phyloP scores from a whole-genome alignment of 2,329 filamentous ascomycete genomes.

The Ophiobolus disseminans region DNA sequence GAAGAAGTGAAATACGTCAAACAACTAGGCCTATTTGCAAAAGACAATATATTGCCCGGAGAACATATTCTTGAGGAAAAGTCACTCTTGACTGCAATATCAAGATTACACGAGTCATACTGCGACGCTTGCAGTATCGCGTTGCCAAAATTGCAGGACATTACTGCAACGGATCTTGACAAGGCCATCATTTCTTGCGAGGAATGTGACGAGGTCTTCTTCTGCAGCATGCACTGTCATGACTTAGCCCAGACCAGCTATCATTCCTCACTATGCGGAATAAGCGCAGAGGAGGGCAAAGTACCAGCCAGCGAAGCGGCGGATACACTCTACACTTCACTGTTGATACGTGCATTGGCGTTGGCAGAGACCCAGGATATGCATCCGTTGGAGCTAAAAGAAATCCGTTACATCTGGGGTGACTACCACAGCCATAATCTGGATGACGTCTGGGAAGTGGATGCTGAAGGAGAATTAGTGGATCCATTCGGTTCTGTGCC shows the following conservation, averaged over 20 bases:
- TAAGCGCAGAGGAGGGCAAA: conserved; percentile 61
- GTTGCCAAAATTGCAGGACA: conserved; percentile 58
- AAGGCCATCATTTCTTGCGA: conserved; percentile 55
- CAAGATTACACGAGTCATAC: conserved; percentile 81
- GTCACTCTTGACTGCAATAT: conserved; percentile 87
- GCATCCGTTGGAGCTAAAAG: conserved; percentile 66
- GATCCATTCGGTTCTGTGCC: conserved; percentile 42
- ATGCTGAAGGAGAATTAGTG: conserved; percentile 14
- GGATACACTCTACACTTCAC: conserved; percentile 66
- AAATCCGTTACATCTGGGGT: conserved; percentile 71
- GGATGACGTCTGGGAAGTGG: conserved; percentile 24
- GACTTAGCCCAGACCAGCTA: conserved; percentile 63
- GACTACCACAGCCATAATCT: conserved; percentile 58
- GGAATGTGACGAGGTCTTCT: conserved; percentile 65
- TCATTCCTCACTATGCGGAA: conserved; percentile 65
- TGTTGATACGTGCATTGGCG: conserved; percentile 65
- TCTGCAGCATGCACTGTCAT: conserved; percentile 65
- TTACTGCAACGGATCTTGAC: conserved; percentile 8
- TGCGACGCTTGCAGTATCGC: conserved; percentile 88
- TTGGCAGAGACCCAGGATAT: conserved; percentile 66
- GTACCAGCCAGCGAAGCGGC: conserved; percentile 64
- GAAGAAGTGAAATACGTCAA: conserved; percentile 65
- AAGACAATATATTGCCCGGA: conserved; percentile 76
- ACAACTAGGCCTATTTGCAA: conserved; percentile 91
- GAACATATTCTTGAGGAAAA: conserved; percentile 81